Conservation (phyloP, 1,284 basidiomycete species). For the Ustilago nuda region DNA sequence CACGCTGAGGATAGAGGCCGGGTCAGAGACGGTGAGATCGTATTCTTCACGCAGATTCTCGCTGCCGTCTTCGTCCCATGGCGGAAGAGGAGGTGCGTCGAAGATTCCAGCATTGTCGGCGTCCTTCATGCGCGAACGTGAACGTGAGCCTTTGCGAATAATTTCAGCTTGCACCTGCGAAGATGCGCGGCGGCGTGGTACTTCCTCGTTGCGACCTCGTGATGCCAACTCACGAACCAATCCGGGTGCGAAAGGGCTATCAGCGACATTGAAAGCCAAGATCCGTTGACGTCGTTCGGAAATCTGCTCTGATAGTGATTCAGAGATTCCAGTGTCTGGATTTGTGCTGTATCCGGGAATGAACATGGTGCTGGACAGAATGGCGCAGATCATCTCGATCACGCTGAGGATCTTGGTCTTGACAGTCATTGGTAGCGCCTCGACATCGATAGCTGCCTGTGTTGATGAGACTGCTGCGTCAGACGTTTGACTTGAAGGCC, state of each 20-base stretch:
- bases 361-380: slow-evolving; percentile 52
- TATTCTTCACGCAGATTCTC: slow-evolving; percentile 14
- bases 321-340: not conserved
- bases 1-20: slow-evolving; percentile 31
- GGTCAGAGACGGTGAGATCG: slow-evolving; percentile 10
- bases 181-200: not conserved
- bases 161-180: slow-evolving; percentile 40
- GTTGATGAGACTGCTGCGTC: not conserved
- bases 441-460: slow-evolving; percentile 17
- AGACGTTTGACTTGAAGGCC: not conserved
- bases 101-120: slow-evolving; percentile 14
- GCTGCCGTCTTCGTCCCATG: slow-evolving; percentile 40
- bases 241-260: slow-evolving; percentile 32
- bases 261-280: slow-evolving; percentile 29
- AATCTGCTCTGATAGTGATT: slow-evolving; percentile 38
- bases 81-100: slow-evolving; percentile 25
- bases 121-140: slow-evolving; percentile 39
- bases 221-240: slow-evolving; percentile 1
- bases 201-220: slow-evolving; percentile 20
- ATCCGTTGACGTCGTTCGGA: slow-evolving; percentile 36
- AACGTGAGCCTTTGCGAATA: slow-evolving; percentile 48
- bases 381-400: slow-evolving; percentile 56
- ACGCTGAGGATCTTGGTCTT: slow-evolving; percentile 54
- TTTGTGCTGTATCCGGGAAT: slow-evolving; percentile 39
- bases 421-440: slow-evolving; percentile 42